phyloP scores from a whole-genome alignment of 2,329 filamentous ascomycete species.

The Colletotrichum godetiae region DNA sequence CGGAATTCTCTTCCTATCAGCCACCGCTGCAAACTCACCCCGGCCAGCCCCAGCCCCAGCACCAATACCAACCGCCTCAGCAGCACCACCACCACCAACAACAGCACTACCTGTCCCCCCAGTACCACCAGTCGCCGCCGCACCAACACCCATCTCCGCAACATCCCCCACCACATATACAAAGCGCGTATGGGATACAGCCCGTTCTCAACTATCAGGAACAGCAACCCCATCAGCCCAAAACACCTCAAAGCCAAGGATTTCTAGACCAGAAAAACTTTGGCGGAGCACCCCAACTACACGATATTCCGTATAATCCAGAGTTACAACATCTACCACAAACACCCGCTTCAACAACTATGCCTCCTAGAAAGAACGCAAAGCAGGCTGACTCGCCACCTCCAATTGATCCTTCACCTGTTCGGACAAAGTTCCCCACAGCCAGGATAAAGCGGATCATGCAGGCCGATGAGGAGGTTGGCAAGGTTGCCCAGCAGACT shows the following conservation, averaged over 20 bases:
- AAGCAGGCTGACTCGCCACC: slow-evolving; percentile 50
- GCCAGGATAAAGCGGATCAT: slow-evolving; percentile 99
- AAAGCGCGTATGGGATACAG: slow-evolving; percentile 29
- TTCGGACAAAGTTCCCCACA: slow-evolving; percentile 96
- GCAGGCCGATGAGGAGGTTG: slow-evolving; percentile 98
- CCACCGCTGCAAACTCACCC: slow-evolving; percentile 41
- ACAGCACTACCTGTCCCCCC: slow-evolving; percentile 37
- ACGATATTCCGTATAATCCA: slow-evolving; percentile 29
- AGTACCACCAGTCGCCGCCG: slow-evolving; percentile 37
- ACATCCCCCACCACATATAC: slow-evolving; percentile 21
- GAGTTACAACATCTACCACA: slow-evolving; percentile 35
- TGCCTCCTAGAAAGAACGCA: slow-evolving; percentile 54
- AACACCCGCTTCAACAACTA: slow-evolving; percentile 38
- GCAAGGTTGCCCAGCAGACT: slow-evolving; percentile 97
- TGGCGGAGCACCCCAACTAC: slow-evolving; percentile 13
- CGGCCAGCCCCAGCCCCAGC: slow-evolving; percentile 46
- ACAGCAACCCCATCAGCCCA: slow-evolving; percentile 24
- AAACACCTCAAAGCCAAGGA: slow-evolving; percentile 26
- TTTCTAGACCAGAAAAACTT: slow-evolving; percentile 24
- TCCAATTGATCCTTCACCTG: slow-evolving; percentile 72
- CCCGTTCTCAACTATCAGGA: slow-evolving; percentile 22
- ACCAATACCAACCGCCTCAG: slow-evolving; percentile 41
- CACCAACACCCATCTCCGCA: slow-evolving; percentile 40
- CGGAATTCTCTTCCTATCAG: slow-evolving; percentile 32
- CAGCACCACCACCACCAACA: slow-evolving; percentile 45